Conservation (phyloP, 768 basidiomycete genomes). For the Kwoniella botswanensis region DNA sequence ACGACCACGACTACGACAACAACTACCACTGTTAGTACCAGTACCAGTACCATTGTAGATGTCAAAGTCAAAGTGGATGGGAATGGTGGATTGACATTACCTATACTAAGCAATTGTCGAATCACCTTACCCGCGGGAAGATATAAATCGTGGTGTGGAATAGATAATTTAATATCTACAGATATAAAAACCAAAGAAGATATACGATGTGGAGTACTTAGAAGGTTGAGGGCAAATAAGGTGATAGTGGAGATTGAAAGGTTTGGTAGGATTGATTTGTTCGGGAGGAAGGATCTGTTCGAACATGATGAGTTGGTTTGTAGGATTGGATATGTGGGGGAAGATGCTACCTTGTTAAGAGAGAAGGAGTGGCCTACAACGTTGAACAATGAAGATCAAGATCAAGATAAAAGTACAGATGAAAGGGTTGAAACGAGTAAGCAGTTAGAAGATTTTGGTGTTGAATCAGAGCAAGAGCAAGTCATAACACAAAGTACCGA, state of each 20-base stretch:
- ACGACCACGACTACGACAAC: too few species aligned
- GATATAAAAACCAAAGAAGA: neutral
- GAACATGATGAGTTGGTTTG: constrained; percentile 6
- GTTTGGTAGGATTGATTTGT: neutral
- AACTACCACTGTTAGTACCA: neutral
- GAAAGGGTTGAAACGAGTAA: too few species aligned
- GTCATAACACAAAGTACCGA: neutral
- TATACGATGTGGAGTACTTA: neutral
- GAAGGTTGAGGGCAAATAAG: neutral
- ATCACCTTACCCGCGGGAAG: neutral
- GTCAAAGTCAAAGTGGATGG: neutral
- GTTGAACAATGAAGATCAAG: too few species aligned
- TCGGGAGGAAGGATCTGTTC: neutral
- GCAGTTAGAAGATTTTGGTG: neutral
- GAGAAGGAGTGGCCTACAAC: neutral
- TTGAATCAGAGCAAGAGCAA: neutral
- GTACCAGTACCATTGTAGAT: neutral
- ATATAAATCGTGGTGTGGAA: neutral
- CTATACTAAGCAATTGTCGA: neutral
- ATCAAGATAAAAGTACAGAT: too few species aligned
- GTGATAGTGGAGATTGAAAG: constrained; percentile 3
- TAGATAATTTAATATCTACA: neutral
- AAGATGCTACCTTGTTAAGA: neutral
- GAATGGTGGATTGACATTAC: too few species aligned
- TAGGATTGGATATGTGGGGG: constrained; percentile 1